Percentiles rank a stretch among this genome's conserved stretches.
phyloP scores from a whole-genome alignment of 2,329 filamentous ascomycete species.

The Colletotrichum somersetense region DNA sequence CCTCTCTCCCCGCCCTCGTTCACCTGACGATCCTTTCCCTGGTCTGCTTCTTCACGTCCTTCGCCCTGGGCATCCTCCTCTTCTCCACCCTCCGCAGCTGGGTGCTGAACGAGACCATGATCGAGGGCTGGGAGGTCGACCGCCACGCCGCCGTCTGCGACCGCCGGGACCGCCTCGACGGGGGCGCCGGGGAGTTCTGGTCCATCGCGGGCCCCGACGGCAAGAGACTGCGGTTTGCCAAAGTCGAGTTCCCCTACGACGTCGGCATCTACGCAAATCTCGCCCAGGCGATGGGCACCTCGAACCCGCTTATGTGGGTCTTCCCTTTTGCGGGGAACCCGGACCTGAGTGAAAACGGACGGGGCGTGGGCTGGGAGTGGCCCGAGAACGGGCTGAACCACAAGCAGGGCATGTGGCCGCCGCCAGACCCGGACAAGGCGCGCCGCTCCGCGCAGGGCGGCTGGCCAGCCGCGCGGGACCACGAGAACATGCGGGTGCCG shows the following conservation, averaged over 20 bases:
- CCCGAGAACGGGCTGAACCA: slow-evolving; percentile 84
- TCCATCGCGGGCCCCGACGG: slow-evolving; percentile 53
- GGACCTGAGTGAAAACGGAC: slow-evolving; percentile 53
- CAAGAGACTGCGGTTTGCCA: slow-evolving; percentile 63
- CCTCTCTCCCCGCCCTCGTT: slow-evolving; percentile 68
- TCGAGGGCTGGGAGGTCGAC: slow-evolving; percentile 82
- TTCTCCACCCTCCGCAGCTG: slow-evolving; percentile 72
- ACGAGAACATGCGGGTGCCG: slow-evolving; percentile 51
- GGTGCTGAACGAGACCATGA: slow-evolving; percentile 80
- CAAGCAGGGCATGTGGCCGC: slow-evolving; percentile 71
- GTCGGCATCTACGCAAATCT: slow-evolving; percentile 81
- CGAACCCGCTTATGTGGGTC: slow-evolving; percentile 76
- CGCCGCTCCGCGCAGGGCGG: slow-evolving; percentile 54
- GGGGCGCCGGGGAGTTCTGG: slow-evolving; percentile 57
- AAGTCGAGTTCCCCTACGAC: slow-evolving; percentile 86
- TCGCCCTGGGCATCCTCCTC: slow-evolving; percentile 75
- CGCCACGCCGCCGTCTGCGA: slow-evolving; percentile 70
- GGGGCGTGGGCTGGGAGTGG: slow-evolving; percentile 69
- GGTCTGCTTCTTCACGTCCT: slow-evolving; percentile 68
- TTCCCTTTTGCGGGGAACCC: slow-evolving; percentile 73
- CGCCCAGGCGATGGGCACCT: slow-evolving; percentile 79
- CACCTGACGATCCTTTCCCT: slow-evolving; percentile 72
- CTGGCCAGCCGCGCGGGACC: slow-evolving; percentile 54
- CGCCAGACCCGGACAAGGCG: slow-evolving; percentile 71
- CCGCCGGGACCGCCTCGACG: slow-evolving; percentile 56